Percentiles rank a stretch among this genome's conserved stretches.
Evolutionary conservation across 2,329 filamentous ascomycete species (phyloP).

Genomic region (Pseudogymnoascus sp.): DNA sequence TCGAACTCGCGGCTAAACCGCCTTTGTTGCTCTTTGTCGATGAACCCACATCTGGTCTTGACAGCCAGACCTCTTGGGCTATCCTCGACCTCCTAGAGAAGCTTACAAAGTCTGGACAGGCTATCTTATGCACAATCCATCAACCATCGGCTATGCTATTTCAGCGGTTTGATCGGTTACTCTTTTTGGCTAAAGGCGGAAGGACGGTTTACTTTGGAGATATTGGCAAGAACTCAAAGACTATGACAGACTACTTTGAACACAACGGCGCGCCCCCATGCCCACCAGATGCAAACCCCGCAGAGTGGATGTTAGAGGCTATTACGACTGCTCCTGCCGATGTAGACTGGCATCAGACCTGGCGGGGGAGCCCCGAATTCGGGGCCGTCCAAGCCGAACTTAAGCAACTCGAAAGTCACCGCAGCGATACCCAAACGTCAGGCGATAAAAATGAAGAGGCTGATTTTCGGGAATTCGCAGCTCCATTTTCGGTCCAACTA

Average conservation of each 20-base stretch:
- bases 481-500: constrained; percentile 56
- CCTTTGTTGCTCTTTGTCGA: constrained; percentile 55
- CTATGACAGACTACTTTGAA: constrained; percentile 57
- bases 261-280: constrained; percentile 46
- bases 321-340: constrained; percentile 36
- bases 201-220: constrained; percentile 64
- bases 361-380: constrained; percentile 58
- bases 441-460: constrained; percentile 44
- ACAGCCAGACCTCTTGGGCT: constrained; percentile 56
- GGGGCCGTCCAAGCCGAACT: constrained; percentile 53
- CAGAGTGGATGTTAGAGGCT: constrained; percentile 33
- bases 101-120: constrained; percentile 48
- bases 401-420: constrained; percentile 45
- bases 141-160: constrained; percentile 49
- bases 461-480: constrained; percentile 56
- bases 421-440: constrained; percentile 41
- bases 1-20: constrained; percentile 50
- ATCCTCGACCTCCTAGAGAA: constrained; percentile 57
- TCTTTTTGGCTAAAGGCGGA: constrained; percentile 58
- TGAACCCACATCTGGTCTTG: constrained; percentile 55
- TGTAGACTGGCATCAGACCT: constrained; percentile 63
- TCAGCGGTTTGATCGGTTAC: constrained; percentile 50
- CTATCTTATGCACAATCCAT: constrained; percentile 49
- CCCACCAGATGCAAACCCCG: constrained; percentile 44
- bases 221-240: constrained; percentile 42